Conservation (phyloP, 495 filamentous ascomycete genomes). For the Cercophora scortea region DNA sequence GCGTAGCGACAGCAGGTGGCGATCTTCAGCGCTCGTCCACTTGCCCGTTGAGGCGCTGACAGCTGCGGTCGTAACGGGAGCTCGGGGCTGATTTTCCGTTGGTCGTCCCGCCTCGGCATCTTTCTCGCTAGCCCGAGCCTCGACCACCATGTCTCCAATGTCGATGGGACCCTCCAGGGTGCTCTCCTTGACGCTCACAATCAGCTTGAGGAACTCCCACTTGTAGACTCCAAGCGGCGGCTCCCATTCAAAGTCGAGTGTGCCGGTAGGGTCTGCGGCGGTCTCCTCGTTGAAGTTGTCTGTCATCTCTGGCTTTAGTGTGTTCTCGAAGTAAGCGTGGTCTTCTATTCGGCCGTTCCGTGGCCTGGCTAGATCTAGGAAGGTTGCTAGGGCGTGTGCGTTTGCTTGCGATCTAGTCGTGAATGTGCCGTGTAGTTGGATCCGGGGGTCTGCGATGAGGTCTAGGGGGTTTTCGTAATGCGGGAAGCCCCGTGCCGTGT, state of each 20-base stretch:
- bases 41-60: no score
- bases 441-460: not conserved
- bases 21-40: no score
- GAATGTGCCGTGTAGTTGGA: slow-evolving; percentile 4
- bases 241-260: slow-evolving; percentile 2
- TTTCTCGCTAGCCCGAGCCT: not conserved
- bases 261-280: not conserved
- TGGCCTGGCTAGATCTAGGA: slow-evolving; percentile 4
- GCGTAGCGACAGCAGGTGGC: no score
- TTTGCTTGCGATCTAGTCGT: slow-evolving; percentile 9
- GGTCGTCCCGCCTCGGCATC: no score
- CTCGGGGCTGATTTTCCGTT: no score
- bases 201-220: slow-evolving; percentile 13
- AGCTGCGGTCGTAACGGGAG: no score
- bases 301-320: not conserved
- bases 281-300: not conserved
- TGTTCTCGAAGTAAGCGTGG: not conserved
- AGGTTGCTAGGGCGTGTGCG: not conserved
- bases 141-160: slow-evolving; percentile 14
- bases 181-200: slow-evolving; percentile 5
- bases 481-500: not conserved
- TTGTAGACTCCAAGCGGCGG: not conserved
- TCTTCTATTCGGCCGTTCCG: not conserved
- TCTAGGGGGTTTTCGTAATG: not conserved
- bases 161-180: slow-evolving; percentile 12